phyloP scores from a whole-genome alignment of 2,329 filamentous ascomycete genomes.

The Ascochyta clinopodiicola region DNA sequence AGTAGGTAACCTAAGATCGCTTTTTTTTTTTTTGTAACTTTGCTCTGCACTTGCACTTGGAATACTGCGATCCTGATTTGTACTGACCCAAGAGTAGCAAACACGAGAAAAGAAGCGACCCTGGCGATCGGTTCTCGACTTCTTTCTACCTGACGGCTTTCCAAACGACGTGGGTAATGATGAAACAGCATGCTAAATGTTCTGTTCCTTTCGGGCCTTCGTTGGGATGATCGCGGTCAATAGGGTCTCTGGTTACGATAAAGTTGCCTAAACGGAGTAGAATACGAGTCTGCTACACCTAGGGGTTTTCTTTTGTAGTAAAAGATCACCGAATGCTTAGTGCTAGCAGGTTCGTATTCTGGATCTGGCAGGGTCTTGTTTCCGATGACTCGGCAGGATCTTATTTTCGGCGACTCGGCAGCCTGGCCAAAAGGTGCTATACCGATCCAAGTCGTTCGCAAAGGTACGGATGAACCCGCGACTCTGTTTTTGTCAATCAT shows the following conservation, averaged over 20 bases:
- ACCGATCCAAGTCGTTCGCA: constrained; percentile 1
- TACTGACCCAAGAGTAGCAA: not conserved
- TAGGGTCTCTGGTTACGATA: not conserved
- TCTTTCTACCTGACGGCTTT: not conserved
- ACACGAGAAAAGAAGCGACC: not conserved
- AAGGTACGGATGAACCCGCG: constrained; percentile 4
- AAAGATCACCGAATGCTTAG: too few species aligned
- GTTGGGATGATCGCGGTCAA: not conserved
- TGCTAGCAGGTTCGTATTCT: too few species aligned
- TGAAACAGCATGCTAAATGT: not conserved
- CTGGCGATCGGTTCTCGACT: not conserved
- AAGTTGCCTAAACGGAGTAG: too few species aligned
- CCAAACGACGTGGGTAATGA: not conserved
- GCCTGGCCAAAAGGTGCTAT: constrained; percentile 2
- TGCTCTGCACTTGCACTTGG: not conserved
- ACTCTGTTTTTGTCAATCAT: not conserved
- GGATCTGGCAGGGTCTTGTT: constrained; percentile 2
- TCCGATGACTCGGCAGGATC: constrained; percentile 2
- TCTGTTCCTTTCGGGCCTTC: not conserved
- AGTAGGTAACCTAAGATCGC: not conserved
- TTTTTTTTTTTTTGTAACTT: not conserved
- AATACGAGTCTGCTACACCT: too few species aligned
- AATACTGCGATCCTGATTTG: not conserved
- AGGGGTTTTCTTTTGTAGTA: too few species aligned
- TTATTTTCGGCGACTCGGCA: not conserved